A percentile compares a stretch with the other conserved stretches of the same genome.
phyloP scores from a whole-genome alignment of 2,329 filamentous ascomycete species.

The Xylariaceae sp. region DNA sequence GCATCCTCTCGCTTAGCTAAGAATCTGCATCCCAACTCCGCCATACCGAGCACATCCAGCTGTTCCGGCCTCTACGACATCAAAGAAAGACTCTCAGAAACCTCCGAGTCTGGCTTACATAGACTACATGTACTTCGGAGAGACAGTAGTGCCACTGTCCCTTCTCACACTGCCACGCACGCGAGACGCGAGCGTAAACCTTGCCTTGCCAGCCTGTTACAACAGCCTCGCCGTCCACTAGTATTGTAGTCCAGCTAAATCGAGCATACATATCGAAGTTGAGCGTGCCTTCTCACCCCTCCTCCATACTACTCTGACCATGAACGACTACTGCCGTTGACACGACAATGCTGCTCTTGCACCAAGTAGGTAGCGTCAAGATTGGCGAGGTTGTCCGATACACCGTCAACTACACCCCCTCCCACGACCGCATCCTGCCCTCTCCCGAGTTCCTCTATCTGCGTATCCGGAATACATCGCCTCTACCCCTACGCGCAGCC shows the following conservation, averaged over 20 bases:
- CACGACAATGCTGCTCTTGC: conserved; percentile 74
- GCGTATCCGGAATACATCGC: conserved; percentile 86
- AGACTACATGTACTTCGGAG: too few species aligned
- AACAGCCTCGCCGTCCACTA: too few species aligned
- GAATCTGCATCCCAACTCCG: too few species aligned
- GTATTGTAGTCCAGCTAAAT: not conserved
- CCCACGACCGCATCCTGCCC: conserved; percentile 83
- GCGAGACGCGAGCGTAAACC: too few species aligned
- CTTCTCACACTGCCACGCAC: too few species aligned
- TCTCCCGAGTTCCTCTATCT: conserved; percentile 77
- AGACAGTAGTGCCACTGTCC: too few species aligned
- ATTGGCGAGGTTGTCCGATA: conserved; percentile 92
- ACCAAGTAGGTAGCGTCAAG: conserved; percentile 87
- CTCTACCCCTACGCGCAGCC: conserved; percentile 85
- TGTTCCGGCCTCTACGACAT: too few species aligned
- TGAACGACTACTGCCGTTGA: conserved; percentile 9
- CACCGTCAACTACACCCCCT: conserved; percentile 88
- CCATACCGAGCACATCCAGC: too few species aligned
- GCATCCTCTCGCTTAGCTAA: too few species aligned
- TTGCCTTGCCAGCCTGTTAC: too few species aligned
- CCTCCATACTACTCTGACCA: not conserved
- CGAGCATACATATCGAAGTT: not conserved
- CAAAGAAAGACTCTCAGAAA: too few species aligned
- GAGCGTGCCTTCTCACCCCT: not conserved
- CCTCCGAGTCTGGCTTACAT: too few species aligned